A percentile compares a stretch with the other conserved stretches of the same genome.
Conservation (phyloP, 73 alveolate species). For the Paramecium octaurelia region DNA sequence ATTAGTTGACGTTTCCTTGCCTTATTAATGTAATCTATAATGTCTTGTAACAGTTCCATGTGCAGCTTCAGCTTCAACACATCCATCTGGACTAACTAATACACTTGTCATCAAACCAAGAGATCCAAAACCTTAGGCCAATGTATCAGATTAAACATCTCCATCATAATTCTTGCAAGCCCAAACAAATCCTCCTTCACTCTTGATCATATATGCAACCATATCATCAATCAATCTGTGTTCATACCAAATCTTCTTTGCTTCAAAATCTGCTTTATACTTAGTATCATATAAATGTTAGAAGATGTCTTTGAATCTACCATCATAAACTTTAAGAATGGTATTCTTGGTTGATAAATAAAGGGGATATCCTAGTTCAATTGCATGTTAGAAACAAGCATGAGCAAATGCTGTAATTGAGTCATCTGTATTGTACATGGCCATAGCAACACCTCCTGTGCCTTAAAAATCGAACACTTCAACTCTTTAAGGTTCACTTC, state of each 20-base stretch:
- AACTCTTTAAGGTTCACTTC: constrained; percentile 63
- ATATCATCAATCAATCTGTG: constrained; percentile 83
- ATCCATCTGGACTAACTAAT: constrained; percentile 77
- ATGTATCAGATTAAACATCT: constrained; percentile 82
- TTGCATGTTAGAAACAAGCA: constrained; percentile 78
- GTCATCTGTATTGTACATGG: constrained; percentile 84
- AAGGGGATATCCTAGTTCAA: constrained; percentile 70
- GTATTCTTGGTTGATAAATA: constrained; percentile 85
- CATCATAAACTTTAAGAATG: constrained; percentile 82
- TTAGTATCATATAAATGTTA: constrained; percentile 66
- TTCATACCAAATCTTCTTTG: constrained; percentile 65
- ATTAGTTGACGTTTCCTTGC: constrained; percentile 83
- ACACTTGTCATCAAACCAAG: constrained; percentile 81
- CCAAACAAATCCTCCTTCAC: constrained; percentile 89
- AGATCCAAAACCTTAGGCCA: constrained; percentile 91
- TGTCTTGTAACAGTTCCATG: constrained; percentile 94
- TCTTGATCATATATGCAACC: constrained; percentile 83
- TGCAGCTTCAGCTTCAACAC: constrained; percentile 87
- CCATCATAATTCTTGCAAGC: constrained; percentile 93
- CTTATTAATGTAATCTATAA: constrained; percentile 77
- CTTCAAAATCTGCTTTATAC: constrained; percentile 70
- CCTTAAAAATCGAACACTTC: constrained; percentile 68
- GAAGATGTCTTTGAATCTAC: constrained; percentile 81
- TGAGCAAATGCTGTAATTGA: constrained; percentile 80
- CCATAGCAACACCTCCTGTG: constrained; percentile 76